Base-by-base conservation (phyloP, 1,284 basidiomycete genomes). In the Heterobasidion parviporum region DNA sequence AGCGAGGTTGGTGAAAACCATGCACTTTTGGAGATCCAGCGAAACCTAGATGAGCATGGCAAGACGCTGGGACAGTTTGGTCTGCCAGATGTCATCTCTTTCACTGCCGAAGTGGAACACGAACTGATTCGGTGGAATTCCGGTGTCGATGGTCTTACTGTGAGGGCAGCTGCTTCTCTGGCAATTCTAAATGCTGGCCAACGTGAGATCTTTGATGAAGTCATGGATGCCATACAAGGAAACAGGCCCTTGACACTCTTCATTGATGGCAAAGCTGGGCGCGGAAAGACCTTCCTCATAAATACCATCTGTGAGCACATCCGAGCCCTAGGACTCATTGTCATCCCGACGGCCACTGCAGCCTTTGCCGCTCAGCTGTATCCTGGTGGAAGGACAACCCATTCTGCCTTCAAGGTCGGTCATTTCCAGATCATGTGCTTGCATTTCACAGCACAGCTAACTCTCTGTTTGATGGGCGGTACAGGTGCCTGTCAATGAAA, bases 401-500 rank as follows among this genome's bases (percentile, higher is more conserved):
- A 74, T 56, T 68, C 66, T 9, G 61, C 65, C 18, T 72, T 70
- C 59, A 66, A 69, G 64, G 70, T 72, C 46, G 1, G 20, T 20
- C 20, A 20, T 8, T 60, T 53, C 47, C 33, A 10, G 1, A 20
- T 43, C 6, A n/a, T 8, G 32, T 14, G 15, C 47, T 3, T 47
- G 20, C 44, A 9, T 1, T 5, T 44, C 48, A 15, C 43, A 38
- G 41, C 32, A 9, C 10, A 15, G n/a, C 32, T 18, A 8, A 50
- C 8, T n/a, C 20, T 2, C 3, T 20, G 2, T 20, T 1, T 20
- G 3, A 20, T 20, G 20, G 20, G 20, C 3, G 20, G 2, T 36
- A 12, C 52, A 71, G 68, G 65, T 71, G 1, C 69, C 72, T 5
- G 65, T 75, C n/a, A 67, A 65, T 18, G 65, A 73, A 15, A 66